Evolutionary conservation across 495 filamentous ascomycete species (phyloP).

Genomic region (Tuber calosporum): DNA sequence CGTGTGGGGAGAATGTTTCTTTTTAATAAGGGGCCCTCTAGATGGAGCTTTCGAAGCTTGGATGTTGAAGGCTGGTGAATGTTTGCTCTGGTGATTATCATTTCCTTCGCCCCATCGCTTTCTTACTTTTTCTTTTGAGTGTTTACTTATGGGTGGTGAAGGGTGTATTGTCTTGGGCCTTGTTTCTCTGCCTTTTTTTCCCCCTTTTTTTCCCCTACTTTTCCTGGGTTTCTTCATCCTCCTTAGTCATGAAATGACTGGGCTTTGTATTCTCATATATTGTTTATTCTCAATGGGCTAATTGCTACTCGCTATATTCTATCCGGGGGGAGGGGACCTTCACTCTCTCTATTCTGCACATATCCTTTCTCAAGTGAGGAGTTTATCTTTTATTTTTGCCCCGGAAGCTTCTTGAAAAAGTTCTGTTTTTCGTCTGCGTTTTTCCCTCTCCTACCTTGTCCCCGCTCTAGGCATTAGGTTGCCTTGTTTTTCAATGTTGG

Average conservation of each 20-base stretch:
- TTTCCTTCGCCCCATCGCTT: neutral
- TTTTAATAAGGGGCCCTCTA: neutral
- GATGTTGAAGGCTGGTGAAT: neutral
- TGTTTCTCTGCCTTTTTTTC: neutral
- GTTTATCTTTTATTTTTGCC: neutral
- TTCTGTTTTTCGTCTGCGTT: neutral
- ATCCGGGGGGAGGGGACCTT: neutral
- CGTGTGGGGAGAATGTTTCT: neutral
- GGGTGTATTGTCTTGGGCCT: slow-evolving; percentile 1
- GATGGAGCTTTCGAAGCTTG: neutral
- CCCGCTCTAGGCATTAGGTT: neutral
- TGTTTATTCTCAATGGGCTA: neutral
- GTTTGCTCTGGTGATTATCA: neutral
- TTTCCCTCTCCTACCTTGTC: neutral
- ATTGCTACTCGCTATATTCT: neutral
- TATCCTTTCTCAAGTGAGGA: neutral
- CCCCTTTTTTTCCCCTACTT: neutral
- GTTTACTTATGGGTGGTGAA: neutral
- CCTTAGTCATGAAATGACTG: neutral
- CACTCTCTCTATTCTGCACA: neutral
- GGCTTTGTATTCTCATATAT: neutral
- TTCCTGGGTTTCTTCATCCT: neutral
- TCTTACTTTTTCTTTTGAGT: neutral
- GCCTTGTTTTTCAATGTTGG: neutral
- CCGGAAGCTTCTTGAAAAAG: neutral